phyloP scores from a whole-genome alignment of 495 filamentous ascomycete species.

The Daldinia childiae region DNA sequence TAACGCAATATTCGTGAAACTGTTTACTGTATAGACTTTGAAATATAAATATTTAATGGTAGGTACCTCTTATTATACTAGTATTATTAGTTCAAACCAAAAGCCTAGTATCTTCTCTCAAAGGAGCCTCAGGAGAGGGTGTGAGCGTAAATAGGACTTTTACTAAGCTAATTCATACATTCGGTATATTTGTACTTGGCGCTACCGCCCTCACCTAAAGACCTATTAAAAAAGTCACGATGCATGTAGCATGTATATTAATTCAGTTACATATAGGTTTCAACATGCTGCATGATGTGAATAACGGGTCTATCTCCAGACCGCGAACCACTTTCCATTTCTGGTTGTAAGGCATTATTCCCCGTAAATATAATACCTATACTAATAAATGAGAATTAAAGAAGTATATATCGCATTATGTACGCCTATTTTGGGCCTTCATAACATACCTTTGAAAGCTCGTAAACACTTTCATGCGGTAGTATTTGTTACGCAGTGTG shows the following conservation, averaged over 20 bases:
- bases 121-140: no score
- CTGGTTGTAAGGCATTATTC: not conserved
- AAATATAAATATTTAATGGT: no score
- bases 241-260: not conserved
- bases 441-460: slow-evolving; percentile 16
- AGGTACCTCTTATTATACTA: no score
- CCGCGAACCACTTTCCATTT: slow-evolving; percentile 4
- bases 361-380: not conserved
- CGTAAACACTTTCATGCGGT: not conserved
- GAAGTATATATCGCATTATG: not conserved
- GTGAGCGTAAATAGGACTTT: no score
- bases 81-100: no score
- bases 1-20: no score
- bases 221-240: no score
- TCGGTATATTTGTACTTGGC: no score
- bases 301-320: slow-evolving; percentile 15
- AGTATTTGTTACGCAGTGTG: slow-evolving; percentile 19
- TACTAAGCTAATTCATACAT: no score
- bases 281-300: slow-evolving; percentile 10
- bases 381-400: not conserved
- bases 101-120: no score
- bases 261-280: not conserved
- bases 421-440: not conserved
- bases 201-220: no score
- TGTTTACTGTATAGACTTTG: no score